These are phyloP conservation scores for Aristolochia fimbriata DNA, from an alignment of 164 flowering plant species.

Conservation along the genomic window DNA sequence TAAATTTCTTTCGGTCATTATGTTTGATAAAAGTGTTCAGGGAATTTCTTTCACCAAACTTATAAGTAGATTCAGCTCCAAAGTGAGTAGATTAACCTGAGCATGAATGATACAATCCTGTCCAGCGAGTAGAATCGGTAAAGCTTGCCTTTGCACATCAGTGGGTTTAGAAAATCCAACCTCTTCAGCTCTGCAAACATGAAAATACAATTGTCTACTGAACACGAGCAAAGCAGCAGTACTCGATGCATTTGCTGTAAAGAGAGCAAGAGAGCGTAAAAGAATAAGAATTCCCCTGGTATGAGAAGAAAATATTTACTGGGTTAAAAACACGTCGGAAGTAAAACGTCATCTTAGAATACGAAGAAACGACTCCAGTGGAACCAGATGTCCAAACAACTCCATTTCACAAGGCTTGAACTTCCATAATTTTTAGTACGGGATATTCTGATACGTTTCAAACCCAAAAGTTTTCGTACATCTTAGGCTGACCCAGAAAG, in stretches of 20 bases:
- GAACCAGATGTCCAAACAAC: too few species aligned
- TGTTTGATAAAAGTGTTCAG: neutral
- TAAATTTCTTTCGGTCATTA: neutral
- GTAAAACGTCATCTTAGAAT: too few species aligned
- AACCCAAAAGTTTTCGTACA: too few species aligned
- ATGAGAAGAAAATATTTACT: too few species aligned
- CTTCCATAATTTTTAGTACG: too few species aligned
- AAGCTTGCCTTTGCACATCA: conserved; percentile 59
- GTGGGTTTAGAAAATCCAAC: conserved; percentile 71
- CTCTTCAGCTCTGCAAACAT: conserved; percentile 58
- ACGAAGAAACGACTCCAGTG: too few species aligned
- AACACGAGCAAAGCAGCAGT: neutral
- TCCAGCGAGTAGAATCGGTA: conserved; percentile 69
- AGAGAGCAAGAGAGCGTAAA: too few species aligned
- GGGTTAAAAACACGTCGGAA: too few species aligned
- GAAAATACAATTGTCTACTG: neutral
- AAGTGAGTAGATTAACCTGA: conserved; percentile 42
- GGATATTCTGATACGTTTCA: too few species aligned
- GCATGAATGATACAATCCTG: conserved; percentile 90
- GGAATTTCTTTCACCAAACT: neutral
- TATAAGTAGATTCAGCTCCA: neutral
- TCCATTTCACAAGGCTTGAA: too few species aligned
- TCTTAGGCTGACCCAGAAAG: neutral
- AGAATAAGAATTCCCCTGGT: too few species aligned
- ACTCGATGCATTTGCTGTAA: neutral